A percentile compares a stretch with the other conserved stretches of the same genome.
Conservation (phyloP, 495 filamentous ascomycete genomes). For the Hyaloscypha bicolor region DNA sequence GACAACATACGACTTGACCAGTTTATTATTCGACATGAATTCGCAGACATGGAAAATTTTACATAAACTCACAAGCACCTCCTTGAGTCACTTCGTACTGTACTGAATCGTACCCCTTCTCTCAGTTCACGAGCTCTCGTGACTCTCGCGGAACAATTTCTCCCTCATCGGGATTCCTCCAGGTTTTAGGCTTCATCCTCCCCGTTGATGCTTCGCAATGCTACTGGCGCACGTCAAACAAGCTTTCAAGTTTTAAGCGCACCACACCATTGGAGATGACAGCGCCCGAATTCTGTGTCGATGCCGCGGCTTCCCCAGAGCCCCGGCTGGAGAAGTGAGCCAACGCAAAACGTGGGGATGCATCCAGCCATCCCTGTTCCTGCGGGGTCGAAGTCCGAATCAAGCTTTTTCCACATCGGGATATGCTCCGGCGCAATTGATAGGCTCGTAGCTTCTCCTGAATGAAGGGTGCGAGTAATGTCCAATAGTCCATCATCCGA, state of each 20-base stretch:
- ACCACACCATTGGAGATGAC: background rate
- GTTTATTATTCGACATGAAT: background rate
- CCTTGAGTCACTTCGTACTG: background rate
- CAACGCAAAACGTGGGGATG: background rate
- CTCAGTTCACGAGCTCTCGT: background rate
- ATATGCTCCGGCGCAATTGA: background rate
- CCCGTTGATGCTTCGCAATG: background rate
- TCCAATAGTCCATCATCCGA: background rate
- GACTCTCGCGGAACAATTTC: conserved; percentile 1
- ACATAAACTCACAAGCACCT: background rate
- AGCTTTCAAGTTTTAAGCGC: background rate
- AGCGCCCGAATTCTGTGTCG: too few species aligned
- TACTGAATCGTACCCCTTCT: background rate
- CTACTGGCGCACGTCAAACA: too few species aligned
- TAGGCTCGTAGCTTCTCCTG: background rate
- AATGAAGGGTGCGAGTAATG: background rate
- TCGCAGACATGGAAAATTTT: background rate
- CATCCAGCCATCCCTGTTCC: background rate
- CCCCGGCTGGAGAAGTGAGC: too few species aligned
- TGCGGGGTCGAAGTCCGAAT: background rate
- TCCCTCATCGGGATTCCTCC: conserved; percentile 1
- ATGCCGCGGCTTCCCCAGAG: too few species aligned
- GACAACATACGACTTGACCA: too few species aligned
- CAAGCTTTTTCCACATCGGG: background rate
- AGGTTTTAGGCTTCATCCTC: background rate